These are phyloP conservation scores for Sporisorium scitamineum DNA, from an alignment of 1,284 basidiomycete genomes.

Conservation along the genomic window DNA sequence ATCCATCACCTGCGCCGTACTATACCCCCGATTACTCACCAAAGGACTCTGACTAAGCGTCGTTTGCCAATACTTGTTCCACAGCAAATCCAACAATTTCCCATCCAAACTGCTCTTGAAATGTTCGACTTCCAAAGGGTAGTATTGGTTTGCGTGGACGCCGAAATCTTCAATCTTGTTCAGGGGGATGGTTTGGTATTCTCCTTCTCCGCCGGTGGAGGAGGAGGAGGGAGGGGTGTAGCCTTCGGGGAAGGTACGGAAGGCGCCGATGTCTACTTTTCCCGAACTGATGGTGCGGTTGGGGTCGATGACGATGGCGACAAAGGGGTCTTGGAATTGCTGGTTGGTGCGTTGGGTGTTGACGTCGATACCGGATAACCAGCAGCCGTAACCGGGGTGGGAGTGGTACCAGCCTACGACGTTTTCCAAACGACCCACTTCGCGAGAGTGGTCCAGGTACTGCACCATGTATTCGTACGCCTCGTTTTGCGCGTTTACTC, in stretches of 20 bases:
- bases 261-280: slow-evolving; percentile 97
- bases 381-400: slow-evolving; percentile 99
- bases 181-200: slow-evolving; percentile 91
- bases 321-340: slow-evolving; percentile 92
- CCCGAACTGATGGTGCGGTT: slow-evolving; percentile 97
- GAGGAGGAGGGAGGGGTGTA: slow-evolving; percentile 74
- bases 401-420: slow-evolving; percentile 99
- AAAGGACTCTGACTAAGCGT: slow-evolving; percentile 90
- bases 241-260: slow-evolving; percentile 90
- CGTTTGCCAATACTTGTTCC: slow-evolving; percentile 99
- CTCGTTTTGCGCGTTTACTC: slow-evolving; percentile 95
- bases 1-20: slow-evolving; percentile 87
- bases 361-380: slow-evolving; percentile 97
- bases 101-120: slow-evolving; percentile 91
- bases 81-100: slow-evolving; percentile 85
- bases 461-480: slow-evolving; percentile 99
- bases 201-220: slow-evolving; percentile 71
- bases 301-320: slow-evolving; percentile 97
- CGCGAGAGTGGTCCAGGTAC: slow-evolving; percentile 82
- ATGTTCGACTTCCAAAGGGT: slow-evolving; percentile 90
- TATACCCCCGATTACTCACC: slow-evolving; percentile 90
- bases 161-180: slow-evolving; percentile 73
- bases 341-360: slow-evolving; percentile 96
- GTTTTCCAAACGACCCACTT: slow-evolving; percentile 85
- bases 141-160: slow-evolving; percentile 97